Conservation (phyloP, 1,284 basidiomycete genomes). For the Fomitopsis schrenkii region DNA sequence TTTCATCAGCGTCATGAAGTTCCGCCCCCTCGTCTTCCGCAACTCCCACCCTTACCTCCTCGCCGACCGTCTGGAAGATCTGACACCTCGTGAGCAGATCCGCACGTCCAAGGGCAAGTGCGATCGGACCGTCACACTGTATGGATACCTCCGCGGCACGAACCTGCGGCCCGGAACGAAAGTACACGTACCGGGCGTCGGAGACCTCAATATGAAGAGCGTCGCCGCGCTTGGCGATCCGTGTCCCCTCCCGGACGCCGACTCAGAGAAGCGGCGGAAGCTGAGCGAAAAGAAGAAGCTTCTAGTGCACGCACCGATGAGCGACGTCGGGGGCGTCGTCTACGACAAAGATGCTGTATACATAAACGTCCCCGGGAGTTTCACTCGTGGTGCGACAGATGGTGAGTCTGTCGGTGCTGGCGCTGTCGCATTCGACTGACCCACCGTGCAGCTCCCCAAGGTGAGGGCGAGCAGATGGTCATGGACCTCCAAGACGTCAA, state of each 20-base stretch:
- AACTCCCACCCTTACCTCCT: slow-evolving; percentile 95
- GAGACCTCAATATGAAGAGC: slow-evolving; percentile 76
- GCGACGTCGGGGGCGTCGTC: slow-evolving; percentile 93
- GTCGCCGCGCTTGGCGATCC: slow-evolving; percentile 86
- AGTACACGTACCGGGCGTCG: slow-evolving; percentile 94
- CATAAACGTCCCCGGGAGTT: slow-evolving; percentile 95
- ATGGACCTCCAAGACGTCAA: slow-evolving; percentile 91
- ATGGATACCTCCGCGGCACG: slow-evolving; percentile 93
- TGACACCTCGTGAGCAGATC: slow-evolving; percentile 86
- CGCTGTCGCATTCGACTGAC: background rate
- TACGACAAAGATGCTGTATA: slow-evolving; percentile 99
- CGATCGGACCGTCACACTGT: slow-evolving; percentile 89
- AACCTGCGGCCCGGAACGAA: slow-evolving; percentile 81
- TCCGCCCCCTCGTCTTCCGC: slow-evolving; percentile 94
- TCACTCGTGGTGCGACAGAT: slow-evolving; percentile 67
- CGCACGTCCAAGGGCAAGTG: slow-evolving; percentile 79
- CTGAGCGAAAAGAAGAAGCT: slow-evolving; percentile 94
- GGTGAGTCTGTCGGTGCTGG: slow-evolving; percentile 34
- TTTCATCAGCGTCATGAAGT: slow-evolving; percentile 98
- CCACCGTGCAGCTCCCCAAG: slow-evolving; percentile 51
- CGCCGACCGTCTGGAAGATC: slow-evolving; percentile 94
- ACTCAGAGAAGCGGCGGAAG: slow-evolving; percentile 90
- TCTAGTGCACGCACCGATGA: slow-evolving; percentile 97
- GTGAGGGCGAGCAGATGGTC: slow-evolving; percentile 97
- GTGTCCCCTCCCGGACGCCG: slow-evolving; percentile 89